These are phyloP conservation scores for Tetracladium setigerum DNA, from an alignment of 495 filamentous ascomycete species.

Conservation along the genomic window DNA sequence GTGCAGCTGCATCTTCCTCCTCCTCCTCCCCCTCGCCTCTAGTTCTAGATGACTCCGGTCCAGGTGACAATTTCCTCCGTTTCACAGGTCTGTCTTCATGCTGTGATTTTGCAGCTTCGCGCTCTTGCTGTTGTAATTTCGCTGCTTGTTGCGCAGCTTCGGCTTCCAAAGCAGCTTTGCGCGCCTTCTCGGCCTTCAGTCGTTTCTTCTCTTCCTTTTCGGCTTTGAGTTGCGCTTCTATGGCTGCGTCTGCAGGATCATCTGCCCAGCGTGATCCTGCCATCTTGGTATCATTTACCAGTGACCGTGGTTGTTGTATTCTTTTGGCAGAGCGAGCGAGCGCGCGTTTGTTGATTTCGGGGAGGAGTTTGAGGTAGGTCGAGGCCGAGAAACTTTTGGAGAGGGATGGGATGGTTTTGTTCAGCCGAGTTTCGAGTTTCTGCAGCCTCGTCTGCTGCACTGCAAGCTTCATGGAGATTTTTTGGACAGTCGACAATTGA, in stretches of 20 bases:
- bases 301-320: background rate
- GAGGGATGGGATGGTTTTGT: background rate
- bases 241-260: constrained; percentile 64
- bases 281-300: constrained; percentile 36
- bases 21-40: constrained; percentile 4
- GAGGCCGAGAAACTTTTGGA: constrained; percentile 6
- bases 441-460: background rate
- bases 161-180: constrained; percentile 55
- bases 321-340: background rate
- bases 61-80: constrained; percentile 37
- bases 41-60: constrained; percentile 8
- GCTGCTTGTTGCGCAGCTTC: constrained; percentile 7
- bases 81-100: constrained; percentile 44
- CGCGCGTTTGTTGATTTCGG: constrained; percentile 1
- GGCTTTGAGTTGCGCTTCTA: constrained; percentile 63
- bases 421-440: background rate
- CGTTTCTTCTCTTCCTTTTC: constrained; percentile 90
- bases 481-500: background rate
- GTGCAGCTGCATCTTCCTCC: no score
- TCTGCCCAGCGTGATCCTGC: constrained; percentile 81
- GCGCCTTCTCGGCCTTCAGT: constrained; percentile 77
- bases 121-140: constrained; percentile 22
- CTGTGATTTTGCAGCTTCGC: constrained; percentile 21
- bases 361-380: constrained; percentile 1
- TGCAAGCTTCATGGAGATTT: background rate